A percentile compares a stretch with the other conserved stretches of the same genome.
These are phyloP conservation scores for Aureobasidium sp. DNA, from an alignment of 2,329 filamentous ascomycete species.

Conservation along the genomic window DNA sequence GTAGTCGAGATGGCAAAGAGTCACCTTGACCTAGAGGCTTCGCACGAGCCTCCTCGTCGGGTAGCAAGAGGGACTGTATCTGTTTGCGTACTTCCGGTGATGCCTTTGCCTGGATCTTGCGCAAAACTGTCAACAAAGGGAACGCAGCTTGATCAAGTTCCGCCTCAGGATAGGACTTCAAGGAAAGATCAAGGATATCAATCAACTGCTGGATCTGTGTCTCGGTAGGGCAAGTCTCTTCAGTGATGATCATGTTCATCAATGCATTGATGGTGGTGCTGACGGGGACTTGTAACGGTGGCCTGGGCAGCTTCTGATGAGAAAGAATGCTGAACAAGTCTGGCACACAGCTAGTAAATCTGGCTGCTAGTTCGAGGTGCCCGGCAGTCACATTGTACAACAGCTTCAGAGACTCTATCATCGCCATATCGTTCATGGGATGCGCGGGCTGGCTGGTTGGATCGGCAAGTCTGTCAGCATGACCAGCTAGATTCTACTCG, in stretches of 20 bases:
- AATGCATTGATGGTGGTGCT: constrained; percentile 70
- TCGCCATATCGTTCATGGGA: constrained; percentile 67
- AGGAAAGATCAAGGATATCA: constrained; percentile 58
- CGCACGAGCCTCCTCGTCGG: constrained; percentile 65
- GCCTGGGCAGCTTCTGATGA: constrained; percentile 49
- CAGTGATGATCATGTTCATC: constrained; percentile 55
- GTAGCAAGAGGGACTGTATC: constrained; percentile 63
- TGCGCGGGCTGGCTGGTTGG: constrained; percentile 24
- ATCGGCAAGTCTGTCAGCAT: constrained; percentile 31
- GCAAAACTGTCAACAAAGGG: constrained; percentile 66
- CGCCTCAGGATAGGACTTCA: constrained; percentile 52
- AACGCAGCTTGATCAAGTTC: constrained; percentile 66
- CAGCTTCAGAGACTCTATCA: constrained; percentile 77
- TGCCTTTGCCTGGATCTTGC: constrained; percentile 61
- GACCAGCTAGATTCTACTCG: constrained; percentile 56
- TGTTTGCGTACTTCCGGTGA: constrained; percentile 51
- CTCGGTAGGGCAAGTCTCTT: constrained; percentile 26
- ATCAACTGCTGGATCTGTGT: constrained; percentile 57
- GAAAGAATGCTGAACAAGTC: constrained; percentile 62
- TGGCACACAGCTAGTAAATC: constrained; percentile 60
- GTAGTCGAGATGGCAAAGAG: constrained; percentile 64
- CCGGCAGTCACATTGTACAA: constrained; percentile 81
- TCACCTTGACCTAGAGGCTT: constrained; percentile 67
- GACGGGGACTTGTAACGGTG: constrained; percentile 65
- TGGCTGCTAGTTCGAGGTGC: constrained; percentile 50